Evolutionary conservation across 352 stramenopile species (phyloP).

Genomic region (Phytophthora pisi): DNA sequence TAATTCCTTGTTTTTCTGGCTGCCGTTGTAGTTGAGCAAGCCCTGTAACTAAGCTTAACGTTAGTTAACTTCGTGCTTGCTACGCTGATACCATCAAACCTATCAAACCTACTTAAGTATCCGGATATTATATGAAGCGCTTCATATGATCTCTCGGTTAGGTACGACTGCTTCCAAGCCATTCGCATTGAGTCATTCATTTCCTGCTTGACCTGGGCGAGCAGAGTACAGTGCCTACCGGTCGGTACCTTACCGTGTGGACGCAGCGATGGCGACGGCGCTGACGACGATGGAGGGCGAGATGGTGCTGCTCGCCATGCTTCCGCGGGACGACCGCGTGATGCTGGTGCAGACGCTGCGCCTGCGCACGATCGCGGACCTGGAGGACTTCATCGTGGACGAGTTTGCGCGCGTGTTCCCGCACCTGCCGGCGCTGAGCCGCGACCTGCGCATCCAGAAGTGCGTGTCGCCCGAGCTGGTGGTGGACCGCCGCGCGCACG

Average conservation of each 20-base stretch:
- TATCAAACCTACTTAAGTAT: too few relatives aligned
- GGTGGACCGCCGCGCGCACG: constrained; percentile 50
- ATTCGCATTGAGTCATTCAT: constrained; percentile 12
- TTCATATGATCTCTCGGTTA: constrained; percentile 11
- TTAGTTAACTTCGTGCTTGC: too few relatives aligned
- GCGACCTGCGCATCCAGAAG: constrained; percentile 74
- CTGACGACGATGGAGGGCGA: constrained; percentile 45
- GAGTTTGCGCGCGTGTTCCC: constrained; percentile 75
- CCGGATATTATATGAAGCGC: too few relatives aligned
- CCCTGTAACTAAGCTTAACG: too few relatives aligned
- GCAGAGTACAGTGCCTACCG: background rate
- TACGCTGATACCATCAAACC: too few relatives aligned
- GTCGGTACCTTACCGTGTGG: background rate
- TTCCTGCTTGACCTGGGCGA: constrained; percentile 3
- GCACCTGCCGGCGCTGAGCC: constrained; percentile 44
- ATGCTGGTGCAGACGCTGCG: constrained; percentile 69
- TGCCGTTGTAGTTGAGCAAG: too few relatives aligned
- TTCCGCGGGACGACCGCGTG: constrained; percentile 63
- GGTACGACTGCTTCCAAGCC: constrained; percentile 28
- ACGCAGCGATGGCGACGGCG: constrained; percentile 25
- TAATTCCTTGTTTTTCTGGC: too few relatives aligned
- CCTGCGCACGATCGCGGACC: constrained; percentile 53
- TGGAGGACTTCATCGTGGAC: constrained; percentile 66
- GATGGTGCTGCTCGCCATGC: constrained; percentile 77
- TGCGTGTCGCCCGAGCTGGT: constrained; percentile 63